Base-by-base conservation (phyloP, 306 rosid genomes). In the Malus fusca region DNA sequence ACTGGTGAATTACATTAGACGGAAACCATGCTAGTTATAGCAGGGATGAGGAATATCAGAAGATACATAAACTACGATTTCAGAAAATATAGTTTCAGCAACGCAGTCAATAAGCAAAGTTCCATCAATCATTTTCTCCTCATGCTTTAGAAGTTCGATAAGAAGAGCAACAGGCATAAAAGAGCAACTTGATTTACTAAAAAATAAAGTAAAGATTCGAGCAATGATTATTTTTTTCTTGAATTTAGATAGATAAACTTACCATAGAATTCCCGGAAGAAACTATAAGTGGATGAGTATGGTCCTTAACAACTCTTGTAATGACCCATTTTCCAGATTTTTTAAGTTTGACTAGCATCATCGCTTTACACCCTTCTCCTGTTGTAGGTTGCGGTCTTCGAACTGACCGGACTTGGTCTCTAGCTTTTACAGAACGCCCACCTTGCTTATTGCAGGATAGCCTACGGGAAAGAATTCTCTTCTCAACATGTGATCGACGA, bases 281-380 rank as follows among this genome's bases (percentile, higher is more conserved):
- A 31, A 6, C 65, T 18, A 31, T 33, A 71, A 71, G 75, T 12
- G 65, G 75, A 71, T 53, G 75, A 52, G 43, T 43, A 60, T 60
- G 55, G 55, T 73, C 84, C 76, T 85, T 85, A 5, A 79, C 79
- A 79, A 85, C 73, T 82, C 67, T 82, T n/a, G 82, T 68, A 64
- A 79, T 68, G 68, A 82, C 77, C 88, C 84, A 82, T 79, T 82
- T 82, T 67, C 84, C 84, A 46, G 76, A 71, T 64, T 73, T 82
- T 53, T 79, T 68, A 55, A 78, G 79, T 76, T 85, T 82, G 65
- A 85, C 82, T 68, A 76, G 31, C 72, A 85, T 25, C 88, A 82
- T 79, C 43, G 88, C 84, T 69, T 82, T 82, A 69, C 88, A 85
- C 8, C 86, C 84, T 79, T 82, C 88, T 69, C 88, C 73, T 76